Conservation (phyloP, 176 grass and related monocot genomes). For the Lolium multiflorum region DNA sequence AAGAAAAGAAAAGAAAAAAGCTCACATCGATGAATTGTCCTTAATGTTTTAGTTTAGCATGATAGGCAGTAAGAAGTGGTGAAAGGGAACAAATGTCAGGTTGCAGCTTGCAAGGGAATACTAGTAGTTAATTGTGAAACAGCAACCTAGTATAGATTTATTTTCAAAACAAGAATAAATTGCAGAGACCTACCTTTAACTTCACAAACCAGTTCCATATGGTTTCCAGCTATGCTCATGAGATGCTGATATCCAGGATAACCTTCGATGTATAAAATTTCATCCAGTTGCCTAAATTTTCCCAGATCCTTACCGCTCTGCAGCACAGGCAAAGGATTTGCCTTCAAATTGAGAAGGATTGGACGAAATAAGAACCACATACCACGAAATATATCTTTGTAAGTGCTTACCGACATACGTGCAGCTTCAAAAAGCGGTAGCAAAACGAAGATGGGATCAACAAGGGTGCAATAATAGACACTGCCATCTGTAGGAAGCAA, state of each 20-base stretch:
- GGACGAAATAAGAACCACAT: slow-evolving; percentile 20
- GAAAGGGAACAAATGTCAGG: neutral
- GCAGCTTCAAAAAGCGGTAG: slow-evolving; percentile 80
- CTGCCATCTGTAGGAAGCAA: slow-evolving; percentile 75
- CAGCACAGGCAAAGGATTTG: slow-evolving; percentile 27
- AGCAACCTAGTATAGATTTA: slow-evolving; percentile 4
- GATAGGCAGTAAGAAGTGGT: neutral
- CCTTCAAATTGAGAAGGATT: slow-evolving; percentile 10
- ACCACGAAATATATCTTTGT: slow-evolving; percentile 16
- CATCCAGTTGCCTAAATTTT: slow-evolving; percentile 90
- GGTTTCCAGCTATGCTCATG: slow-evolving; percentile 63
- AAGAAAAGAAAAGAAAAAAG: slow-evolving; percentile 7
- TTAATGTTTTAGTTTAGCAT: neutral
- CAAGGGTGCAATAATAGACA: slow-evolving; percentile 77
- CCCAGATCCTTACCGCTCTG: slow-evolving; percentile 78
- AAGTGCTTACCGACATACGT: slow-evolving; percentile 68
- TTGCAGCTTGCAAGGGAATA: slow-evolving; percentile 17
- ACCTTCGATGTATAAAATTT: slow-evolving; percentile 91
- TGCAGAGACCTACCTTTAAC: slow-evolving; percentile 66
- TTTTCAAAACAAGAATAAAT: slow-evolving; percentile 24
- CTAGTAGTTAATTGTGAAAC: neutral
- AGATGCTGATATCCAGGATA: slow-evolving; percentile 91
- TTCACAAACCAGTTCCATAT: slow-evolving; percentile 83
- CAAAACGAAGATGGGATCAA: slow-evolving; percentile 85
- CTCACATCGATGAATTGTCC: neutral